Base-by-base conservation (phyloP, 495 filamentous ascomycete species). In the Echria macrotheca region DNA sequence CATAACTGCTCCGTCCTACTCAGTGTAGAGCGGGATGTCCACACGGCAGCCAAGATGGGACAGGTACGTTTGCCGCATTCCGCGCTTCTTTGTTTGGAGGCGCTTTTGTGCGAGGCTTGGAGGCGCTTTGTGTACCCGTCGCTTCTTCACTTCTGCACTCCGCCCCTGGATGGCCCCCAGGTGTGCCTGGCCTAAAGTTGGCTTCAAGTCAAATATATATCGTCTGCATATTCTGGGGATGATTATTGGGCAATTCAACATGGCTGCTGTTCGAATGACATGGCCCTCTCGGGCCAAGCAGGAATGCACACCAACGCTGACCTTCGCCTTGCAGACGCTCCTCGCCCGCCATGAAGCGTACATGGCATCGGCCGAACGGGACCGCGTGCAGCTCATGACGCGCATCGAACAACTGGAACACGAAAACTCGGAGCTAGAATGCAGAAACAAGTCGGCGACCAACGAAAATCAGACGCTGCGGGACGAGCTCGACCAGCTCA, bases 291-390 rank as follows among this genome's bases (percentile, higher is more conserved):
- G 40, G 5, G 54, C 25, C 14, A 45, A 35, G 12, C 49, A 53
- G 8, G 50, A 60, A 14, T 50, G 37, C 43, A 24, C 42, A 17
- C 57, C 58, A 10, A 47, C 54, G 44, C 64, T 67, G 28, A 67
- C 62, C 14, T 56, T 86, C 69, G 66, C 82, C 32, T 68, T 89
- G 44, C 84, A 96, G 91, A 87, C 91, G 26, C 73, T 98, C 29
- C 80, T 98, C 14, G 81, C 84, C 42, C 86, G 91, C 48, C 91
- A 97, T 77, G 91, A 96, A 69, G 80, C 83, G 31, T 96, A 95
- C 65, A 87, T 96, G 74, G 84, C 81, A 15, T 88, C 95, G 61
- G 86, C 89, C 43, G 89, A 95, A 72, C 77, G 82, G 44, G 87
- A 95, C 58, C 83, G 93, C 12, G 65, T 68, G 36, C 80, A 79